Evolutionary conservation across 2,329 filamentous ascomycete species (phyloP).

Genomic region (Sporothrix variecibatus): DNA sequence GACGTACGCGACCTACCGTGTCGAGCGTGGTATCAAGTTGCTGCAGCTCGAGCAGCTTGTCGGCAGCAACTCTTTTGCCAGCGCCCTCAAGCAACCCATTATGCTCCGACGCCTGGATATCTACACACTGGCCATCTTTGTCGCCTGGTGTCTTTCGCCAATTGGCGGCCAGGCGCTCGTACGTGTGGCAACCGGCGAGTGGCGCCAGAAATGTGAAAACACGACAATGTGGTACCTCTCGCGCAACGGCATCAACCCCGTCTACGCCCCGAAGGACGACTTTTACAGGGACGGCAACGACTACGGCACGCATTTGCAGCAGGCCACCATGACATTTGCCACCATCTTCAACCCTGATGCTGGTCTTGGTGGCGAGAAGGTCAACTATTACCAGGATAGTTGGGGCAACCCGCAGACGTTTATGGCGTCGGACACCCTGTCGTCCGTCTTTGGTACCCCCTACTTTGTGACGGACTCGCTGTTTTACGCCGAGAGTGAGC

Average conservation of each 20-base stretch:
- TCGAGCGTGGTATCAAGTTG: constrained; percentile 28
- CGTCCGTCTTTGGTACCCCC: neutral
- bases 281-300: constrained; percentile 2
- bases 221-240: neutral
- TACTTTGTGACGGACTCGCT: neutral
- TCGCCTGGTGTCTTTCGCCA: constrained; percentile 30
- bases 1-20: constrained; percentile 29
- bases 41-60: constrained; percentile 27
- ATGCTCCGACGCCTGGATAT: constrained; percentile 24
- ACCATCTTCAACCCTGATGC: neutral
- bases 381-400: neutral
- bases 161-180: constrained; percentile 29
- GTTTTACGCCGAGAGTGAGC: neutral
- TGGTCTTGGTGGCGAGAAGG: neutral
- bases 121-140: constrained; percentile 26
- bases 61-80: constrained; percentile 28
- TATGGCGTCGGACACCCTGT: neutral
- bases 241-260: neutral
- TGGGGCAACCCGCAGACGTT: neutral
- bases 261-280: neutral
- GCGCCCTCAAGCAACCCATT: constrained; percentile 24
- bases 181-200: neutral
- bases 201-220: neutral
- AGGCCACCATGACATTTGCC: neutral
- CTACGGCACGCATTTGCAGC: neutral